Evolutionary conservation across 2,329 filamentous ascomycete species (phyloP).

Genomic region (Paraphaeosphaeria sporulosa): DNA sequence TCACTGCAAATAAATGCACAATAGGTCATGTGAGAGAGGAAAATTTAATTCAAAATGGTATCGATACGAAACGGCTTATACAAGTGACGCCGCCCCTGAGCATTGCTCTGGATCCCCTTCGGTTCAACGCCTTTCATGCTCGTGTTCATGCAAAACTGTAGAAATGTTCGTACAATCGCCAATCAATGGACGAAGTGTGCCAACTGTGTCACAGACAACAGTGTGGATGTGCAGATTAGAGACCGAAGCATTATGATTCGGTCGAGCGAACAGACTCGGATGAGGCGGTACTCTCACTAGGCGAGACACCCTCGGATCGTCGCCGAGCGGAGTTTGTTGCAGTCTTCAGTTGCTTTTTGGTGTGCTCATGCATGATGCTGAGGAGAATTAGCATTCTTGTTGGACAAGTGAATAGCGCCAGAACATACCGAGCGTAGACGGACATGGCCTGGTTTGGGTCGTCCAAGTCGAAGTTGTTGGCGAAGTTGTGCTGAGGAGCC

Average conservation of each 20-base stretch:
- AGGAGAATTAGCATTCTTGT: slow-evolving; percentile 16
- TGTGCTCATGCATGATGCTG: slow-evolving; percentile 60
- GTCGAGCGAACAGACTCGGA: slow-evolving; percentile 23
- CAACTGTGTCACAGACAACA: slow-evolving; percentile 6
- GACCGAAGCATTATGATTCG: slow-evolving; percentile 21
- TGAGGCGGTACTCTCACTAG: slow-evolving; percentile 18
- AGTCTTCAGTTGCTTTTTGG: slow-evolving; percentile 56
- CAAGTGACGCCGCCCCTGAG: background rate
- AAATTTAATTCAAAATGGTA: background rate
- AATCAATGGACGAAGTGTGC: slow-evolving; percentile 5
- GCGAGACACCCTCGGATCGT: slow-evolving; percentile 38
- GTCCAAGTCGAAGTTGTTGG: slow-evolving; percentile 53
- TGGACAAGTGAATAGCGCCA: background rate
- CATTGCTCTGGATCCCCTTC: background rate
- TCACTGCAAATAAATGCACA: no score
- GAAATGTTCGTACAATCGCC: background rate
- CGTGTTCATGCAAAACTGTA: slow-evolving; percentile 5
- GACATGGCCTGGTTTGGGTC: slow-evolving; percentile 50
- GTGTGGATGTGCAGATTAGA: background rate
- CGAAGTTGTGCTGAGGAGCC: slow-evolving; percentile 54
- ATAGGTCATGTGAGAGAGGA: background rate
- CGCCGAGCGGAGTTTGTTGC: slow-evolving; percentile 56
- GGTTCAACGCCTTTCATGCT: slow-evolving; percentile 4
- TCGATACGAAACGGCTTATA: background rate
- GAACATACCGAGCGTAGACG: slow-evolving; percentile 54